These are phyloP conservation scores for Malassezia sp. DNA, from an alignment of 1,284 basidiomycete species.

Conservation along the genomic window DNA sequence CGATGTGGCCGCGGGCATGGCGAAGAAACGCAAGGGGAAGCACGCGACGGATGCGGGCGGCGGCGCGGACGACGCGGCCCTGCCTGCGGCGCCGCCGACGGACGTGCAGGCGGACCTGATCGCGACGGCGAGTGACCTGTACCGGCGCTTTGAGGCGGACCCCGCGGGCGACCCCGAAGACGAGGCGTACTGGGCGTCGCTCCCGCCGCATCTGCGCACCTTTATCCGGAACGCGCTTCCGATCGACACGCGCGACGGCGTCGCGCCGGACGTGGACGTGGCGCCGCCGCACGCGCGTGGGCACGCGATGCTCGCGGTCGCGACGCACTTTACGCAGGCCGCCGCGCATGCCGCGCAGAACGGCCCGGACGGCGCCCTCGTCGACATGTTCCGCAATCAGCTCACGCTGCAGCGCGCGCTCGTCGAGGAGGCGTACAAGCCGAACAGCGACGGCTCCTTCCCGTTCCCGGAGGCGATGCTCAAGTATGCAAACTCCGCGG, in stretches of 20 bases:
- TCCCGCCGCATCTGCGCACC: constrained; percentile 53
- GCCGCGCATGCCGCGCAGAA: constrained; percentile 40
- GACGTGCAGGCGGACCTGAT: constrained; percentile 43
- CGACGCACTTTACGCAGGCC: constrained; percentile 43
- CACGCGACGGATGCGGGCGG: background rate
- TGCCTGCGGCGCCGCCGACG: constrained; percentile 27
- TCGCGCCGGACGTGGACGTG: constrained; percentile 39
- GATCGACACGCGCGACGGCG: constrained; percentile 36
- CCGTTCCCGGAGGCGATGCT: too few species aligned
- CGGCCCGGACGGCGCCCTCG: constrained; percentile 1
- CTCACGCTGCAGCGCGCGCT: too few species aligned
- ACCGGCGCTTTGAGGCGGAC: constrained; percentile 43
- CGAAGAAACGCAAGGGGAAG: constrained; percentile 11
- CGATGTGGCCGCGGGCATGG: background rate
- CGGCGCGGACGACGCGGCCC: constrained; percentile 1
- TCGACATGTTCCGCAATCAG: constrained; percentile 22
- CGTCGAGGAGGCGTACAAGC: too few species aligned
- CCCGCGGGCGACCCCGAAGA: constrained; percentile 48
- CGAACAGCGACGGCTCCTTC: too few species aligned
- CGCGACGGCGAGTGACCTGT: constrained; percentile 42
- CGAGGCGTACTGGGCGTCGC: constrained; percentile 55
- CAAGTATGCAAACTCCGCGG: too few species aligned
- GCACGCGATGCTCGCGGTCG: constrained; percentile 46
- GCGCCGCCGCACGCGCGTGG: constrained; percentile 34
- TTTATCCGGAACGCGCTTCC: constrained; percentile 55